phyloP scores from a whole-genome alignment of 2,329 filamentous ascomycete genomes.

The Neoarthrinium moseri region DNA sequence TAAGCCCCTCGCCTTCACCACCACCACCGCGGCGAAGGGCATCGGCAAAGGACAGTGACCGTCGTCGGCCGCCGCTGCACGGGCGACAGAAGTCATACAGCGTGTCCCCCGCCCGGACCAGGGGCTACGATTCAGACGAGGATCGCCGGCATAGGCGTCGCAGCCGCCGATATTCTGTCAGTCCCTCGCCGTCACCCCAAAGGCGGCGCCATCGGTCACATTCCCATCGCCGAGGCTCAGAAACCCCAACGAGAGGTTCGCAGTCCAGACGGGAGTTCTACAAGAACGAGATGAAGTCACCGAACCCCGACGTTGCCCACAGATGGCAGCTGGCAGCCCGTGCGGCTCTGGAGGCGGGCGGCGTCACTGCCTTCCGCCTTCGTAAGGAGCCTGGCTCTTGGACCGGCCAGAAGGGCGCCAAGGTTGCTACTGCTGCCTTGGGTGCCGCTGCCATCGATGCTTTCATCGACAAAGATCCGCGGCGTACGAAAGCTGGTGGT shows the following conservation, averaged over 20 bases:
- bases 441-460: constrained; percentile 49
- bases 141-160: constrained; percentile 5
- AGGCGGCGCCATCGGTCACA: neutral
- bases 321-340: constrained; percentile 38
- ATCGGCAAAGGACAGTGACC: constrained; percentile 2
- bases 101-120: constrained; percentile 3
- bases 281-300: constrained; percentile 8
- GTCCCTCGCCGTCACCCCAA: constrained; percentile 2
- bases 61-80: constrained; percentile 5
- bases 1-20: constrained; percentile 12
- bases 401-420: constrained; percentile 47
- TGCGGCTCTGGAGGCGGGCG: constrained; percentile 46
- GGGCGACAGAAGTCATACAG: constrained; percentile 11
- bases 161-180: constrained; percentile 1
- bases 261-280: neutral
- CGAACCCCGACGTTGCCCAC: constrained; percentile 14
- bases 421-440: constrained; percentile 46
- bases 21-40: constrained; percentile 8
- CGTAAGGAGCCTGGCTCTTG: constrained; percentile 44
- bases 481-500: constrained; percentile 18
- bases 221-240: neutral
- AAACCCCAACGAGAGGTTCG: neutral
- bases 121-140: constrained; percentile 3
- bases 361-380: constrained; percentile 45
- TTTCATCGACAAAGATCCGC: constrained; percentile 35